Percentiles rank a stretch among this genome's conserved stretches.
Conservation (phyloP, 495 filamentous ascomycete species). For the Neohortaea acidophila region DNA sequence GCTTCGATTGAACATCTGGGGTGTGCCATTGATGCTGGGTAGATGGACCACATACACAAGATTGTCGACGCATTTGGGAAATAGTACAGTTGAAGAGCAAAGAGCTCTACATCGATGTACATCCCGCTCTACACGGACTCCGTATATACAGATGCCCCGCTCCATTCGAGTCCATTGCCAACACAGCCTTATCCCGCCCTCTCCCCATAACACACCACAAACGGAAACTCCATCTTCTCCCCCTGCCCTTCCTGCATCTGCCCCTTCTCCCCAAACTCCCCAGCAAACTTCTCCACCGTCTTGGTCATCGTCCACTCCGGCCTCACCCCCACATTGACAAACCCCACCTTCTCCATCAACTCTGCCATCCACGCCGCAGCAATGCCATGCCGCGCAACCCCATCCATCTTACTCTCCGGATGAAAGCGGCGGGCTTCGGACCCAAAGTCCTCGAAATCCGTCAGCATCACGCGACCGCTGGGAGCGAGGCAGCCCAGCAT, state of each 20-base stretch:
- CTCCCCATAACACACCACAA: conserved; percentile 35
- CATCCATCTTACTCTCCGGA: conserved; percentile 35
- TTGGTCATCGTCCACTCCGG: conserved; percentile 34
- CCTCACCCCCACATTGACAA: conserved; percentile 31
- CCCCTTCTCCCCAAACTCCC: conserved; percentile 16
- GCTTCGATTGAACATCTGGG: too few relatives aligned
- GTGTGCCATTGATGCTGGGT: too few relatives aligned
- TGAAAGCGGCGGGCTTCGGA: conserved; percentile 37
- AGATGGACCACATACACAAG: too few relatives aligned
- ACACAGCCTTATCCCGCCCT: conserved; percentile 5
- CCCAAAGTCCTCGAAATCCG: conserved; percentile 45
- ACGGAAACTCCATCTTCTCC: conserved; percentile 33
- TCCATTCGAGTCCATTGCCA: too few relatives aligned
- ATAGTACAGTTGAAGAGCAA: too few relatives aligned
- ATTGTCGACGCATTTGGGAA: too few relatives aligned
- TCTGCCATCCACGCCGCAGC: conserved; percentile 25
- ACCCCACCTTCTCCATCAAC: conserved; percentile 33
- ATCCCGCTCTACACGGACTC: too few relatives aligned
- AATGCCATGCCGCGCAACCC: conserved; percentile 41
- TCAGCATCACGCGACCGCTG: conserved; percentile 34
- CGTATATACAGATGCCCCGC: too few relatives aligned
- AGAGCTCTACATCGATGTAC: too few relatives aligned
- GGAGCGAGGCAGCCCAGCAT: conserved; percentile 31
- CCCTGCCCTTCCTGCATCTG: conserved; percentile 14
- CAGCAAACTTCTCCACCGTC: conserved; percentile 26